phyloP scores from a whole-genome alignment of 305 asterid genomes.

The Fraxinus velutina region DNA sequence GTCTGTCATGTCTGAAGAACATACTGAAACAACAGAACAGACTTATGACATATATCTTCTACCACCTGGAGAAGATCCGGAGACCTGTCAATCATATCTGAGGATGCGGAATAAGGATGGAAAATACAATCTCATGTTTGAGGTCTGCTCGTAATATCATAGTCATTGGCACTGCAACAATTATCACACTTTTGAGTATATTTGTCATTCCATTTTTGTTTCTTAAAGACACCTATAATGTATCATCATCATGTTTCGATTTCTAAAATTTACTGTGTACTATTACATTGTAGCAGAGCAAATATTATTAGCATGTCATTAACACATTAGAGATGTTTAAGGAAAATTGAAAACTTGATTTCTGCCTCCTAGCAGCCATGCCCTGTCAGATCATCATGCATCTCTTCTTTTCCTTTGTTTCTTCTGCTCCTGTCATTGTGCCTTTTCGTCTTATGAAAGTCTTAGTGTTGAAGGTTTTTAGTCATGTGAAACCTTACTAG shows the following conservation, averaged over 20 bases:
- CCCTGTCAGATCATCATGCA: neutral
- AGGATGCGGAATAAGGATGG: slow-evolving; percentile 99
- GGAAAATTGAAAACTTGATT: slow-evolving; percentile 11
- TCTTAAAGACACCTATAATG: neutral
- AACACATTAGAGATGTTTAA: slow-evolving; percentile 11
- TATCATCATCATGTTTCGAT: slow-evolving; percentile 8
- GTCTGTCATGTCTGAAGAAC: slow-evolving; percentile 64
- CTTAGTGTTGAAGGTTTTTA: neutral
- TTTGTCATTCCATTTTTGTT: neutral
- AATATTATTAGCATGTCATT: neutral
- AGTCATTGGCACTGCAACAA: neutral
- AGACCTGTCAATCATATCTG: slow-evolving; percentile 92
- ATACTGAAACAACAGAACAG: slow-evolving; percentile 64
- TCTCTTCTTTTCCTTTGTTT: neutral
- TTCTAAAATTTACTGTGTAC: neutral
- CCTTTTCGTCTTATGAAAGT: neutral
- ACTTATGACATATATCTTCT: slow-evolving; percentile 93
- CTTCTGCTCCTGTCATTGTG: neutral
- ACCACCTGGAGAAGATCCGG: slow-evolving; percentile 99
- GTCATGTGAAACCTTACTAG: neutral
- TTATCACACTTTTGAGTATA: neutral
- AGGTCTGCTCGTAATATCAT: slow-evolving; percentile 50
- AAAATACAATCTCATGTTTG: slow-evolving; percentile 98
- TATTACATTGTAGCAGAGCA: neutral
- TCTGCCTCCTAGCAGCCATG: slow-evolving; percentile 9